These are phyloP conservation scores for Talaromyces funiculosus DNA, from an alignment of 2,329 filamentous ascomycete species.

Conservation along the genomic window DNA sequence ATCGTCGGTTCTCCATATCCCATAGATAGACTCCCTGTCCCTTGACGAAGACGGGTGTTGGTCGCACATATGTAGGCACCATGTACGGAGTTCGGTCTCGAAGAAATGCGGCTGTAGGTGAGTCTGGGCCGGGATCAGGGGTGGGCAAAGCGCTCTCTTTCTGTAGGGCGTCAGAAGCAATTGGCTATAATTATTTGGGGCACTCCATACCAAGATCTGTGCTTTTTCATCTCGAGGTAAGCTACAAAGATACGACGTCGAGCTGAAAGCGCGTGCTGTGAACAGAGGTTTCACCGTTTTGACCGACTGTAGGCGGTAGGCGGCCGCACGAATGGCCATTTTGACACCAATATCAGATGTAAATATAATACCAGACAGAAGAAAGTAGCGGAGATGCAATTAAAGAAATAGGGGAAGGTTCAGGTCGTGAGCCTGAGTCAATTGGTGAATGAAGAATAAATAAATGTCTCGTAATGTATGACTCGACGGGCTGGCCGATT, in stretches of 20 bases:
- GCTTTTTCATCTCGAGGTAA: conserved; percentile 25
- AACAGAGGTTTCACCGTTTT: conserved; percentile 22
- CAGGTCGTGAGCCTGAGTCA: conserved; percentile 5
- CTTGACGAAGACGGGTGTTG: conserved; percentile 80
- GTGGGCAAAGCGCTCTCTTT: conserved; percentile 54
- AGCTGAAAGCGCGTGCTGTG: conserved; percentile 27
- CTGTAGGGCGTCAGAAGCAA: conserved; percentile 23
- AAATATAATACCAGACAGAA: not conserved
- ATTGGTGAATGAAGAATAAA: conserved; percentile 2
- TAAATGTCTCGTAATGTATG: conserved; percentile 6
- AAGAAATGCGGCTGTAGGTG: conserved; percentile 68
- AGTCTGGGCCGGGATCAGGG: conserved; percentile 67
- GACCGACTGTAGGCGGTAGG: conserved; percentile 29
- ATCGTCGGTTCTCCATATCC: conserved; percentile 82
- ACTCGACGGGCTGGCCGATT: conserved; percentile 6
- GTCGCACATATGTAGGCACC: conserved; percentile 91
- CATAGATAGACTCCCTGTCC: conserved; percentile 83
- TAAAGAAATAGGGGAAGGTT: not conserved
- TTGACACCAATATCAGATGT: not conserved
- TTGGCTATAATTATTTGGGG: not conserved
- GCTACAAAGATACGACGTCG: conserved; percentile 22
- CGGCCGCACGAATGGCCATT: conserved; percentile 31
- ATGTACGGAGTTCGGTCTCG: conserved; percentile 76
- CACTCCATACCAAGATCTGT: not conserved
- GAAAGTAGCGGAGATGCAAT: no score